These are phyloP conservation scores for Scopulariopsis brevicaulis DNA, from an alignment of 2,329 filamentous ascomycete species.

Conservation along the genomic window DNA sequence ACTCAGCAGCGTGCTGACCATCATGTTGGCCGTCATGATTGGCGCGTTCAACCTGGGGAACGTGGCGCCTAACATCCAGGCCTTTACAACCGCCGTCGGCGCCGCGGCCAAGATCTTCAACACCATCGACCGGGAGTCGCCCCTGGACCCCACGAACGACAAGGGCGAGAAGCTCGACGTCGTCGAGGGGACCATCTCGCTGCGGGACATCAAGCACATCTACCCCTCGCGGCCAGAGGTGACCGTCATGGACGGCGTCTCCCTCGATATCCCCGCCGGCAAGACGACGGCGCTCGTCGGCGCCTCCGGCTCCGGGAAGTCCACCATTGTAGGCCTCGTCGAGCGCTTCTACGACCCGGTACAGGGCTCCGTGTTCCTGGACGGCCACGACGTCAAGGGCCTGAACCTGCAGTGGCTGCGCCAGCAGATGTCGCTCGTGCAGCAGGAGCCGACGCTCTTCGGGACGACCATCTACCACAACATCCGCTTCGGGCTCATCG, in stretches of 20 bases:
- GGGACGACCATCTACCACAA: constrained; percentile 82
- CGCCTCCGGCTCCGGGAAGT: constrained; percentile 89
- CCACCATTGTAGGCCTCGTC: constrained; percentile 83
- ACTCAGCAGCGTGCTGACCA: constrained; percentile 66
- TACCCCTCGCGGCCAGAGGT: constrained; percentile 92
- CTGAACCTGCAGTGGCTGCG: constrained; percentile 86
- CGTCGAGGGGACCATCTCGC: constrained; percentile 67
- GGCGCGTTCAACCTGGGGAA: constrained; percentile 87
- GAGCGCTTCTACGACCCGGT: constrained; percentile 93
- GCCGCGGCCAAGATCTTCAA: constrained; percentile 87
- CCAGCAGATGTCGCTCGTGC: constrained; percentile 84
- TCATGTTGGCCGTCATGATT: constrained; percentile 85
- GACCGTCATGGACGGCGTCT: constrained; percentile 75
- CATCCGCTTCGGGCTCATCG: constrained; percentile 82
- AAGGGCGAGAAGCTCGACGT: constrained; percentile 62
- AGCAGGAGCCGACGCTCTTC: constrained; percentile 87
- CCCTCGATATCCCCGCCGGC: constrained; percentile 68
- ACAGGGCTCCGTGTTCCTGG: constrained; percentile 64
- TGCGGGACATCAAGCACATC: constrained; percentile 79
- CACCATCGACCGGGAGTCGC: constrained; percentile 81
- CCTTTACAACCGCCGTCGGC: constrained; percentile 72
- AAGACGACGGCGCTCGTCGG: constrained; percentile 91
- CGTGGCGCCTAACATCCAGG: constrained; percentile 73
- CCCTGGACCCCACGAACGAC: constrained; percentile 64
- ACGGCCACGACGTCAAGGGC: constrained; percentile 69